phyloP scores from a whole-genome alignment of 495 filamentous ascomycete species.

The Trichoderma virens region DNA sequence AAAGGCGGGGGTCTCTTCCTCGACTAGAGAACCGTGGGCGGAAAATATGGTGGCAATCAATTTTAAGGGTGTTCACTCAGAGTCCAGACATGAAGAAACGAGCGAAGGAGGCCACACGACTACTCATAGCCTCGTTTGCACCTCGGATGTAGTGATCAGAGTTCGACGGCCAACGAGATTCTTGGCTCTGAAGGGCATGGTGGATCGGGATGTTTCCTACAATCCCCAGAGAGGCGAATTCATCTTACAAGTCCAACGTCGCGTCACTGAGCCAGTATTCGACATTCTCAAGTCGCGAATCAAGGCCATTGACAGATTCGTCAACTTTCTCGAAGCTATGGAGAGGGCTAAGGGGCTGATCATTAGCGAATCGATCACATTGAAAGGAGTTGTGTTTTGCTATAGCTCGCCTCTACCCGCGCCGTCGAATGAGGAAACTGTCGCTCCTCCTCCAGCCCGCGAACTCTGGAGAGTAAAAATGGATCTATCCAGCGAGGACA shows the following conservation, averaged over 20 bases:
- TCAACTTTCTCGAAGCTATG: slow-evolving; percentile 57
- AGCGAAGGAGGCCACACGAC: slow-evolving; percentile 16
- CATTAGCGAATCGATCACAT: slow-evolving; percentile 46
- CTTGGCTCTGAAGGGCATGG: slow-evolving; percentile 38
- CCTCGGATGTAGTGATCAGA: not conserved
- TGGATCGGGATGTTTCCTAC: slow-evolving; percentile 54
- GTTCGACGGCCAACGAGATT: slow-evolving; percentile 31
- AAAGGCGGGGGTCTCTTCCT: not conserved
- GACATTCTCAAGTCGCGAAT: slow-evolving; percentile 46
- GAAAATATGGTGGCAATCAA: slow-evolving; percentile 45
- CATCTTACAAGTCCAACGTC: slow-evolving; percentile 46
- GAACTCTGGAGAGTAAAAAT: slow-evolving; percentile 32
- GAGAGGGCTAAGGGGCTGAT: slow-evolving; percentile 41
- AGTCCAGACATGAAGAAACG: slow-evolving; percentile 15
- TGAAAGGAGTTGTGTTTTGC: slow-evolving; percentile 53
- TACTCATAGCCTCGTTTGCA: slow-evolving; percentile 7
- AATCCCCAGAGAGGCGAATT: slow-evolving; percentile 49
- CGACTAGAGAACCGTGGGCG: slow-evolving; percentile 33
- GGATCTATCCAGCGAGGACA: slow-evolving; percentile 24
- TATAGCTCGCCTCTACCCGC: slow-evolving; percentile 37
- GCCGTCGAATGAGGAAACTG: slow-evolving; percentile 12
- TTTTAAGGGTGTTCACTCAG: slow-evolving; percentile 38
- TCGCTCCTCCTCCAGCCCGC: not conserved
- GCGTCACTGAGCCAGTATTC: slow-evolving; percentile 50
- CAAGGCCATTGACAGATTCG: slow-evolving; percentile 53